Evolutionary conservation across 768 basidiomycete species (phyloP), one percentile per base, ranked within the genome.

Genomic region (Amylocystis lapponica): DNA sequence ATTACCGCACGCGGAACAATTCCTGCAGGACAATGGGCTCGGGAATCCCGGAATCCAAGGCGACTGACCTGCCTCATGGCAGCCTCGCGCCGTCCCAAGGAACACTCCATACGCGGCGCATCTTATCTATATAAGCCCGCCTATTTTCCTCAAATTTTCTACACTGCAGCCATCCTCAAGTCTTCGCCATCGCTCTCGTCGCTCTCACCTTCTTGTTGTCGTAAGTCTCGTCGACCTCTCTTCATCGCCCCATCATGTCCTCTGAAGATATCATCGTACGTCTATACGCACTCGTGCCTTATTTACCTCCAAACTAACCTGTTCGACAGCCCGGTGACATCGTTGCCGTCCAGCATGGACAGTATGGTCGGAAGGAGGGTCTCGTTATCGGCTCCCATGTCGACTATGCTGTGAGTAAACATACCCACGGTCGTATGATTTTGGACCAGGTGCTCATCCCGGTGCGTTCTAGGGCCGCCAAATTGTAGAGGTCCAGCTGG

Each of bases 401-500:
- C 45, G 88, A 91, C 75, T 68, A 72, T 51, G 63, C 71, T 41
- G 87, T 88, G 62, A 52, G 83, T 71, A 12, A n/a, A 14, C 43
- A 26, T 19, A 16, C 9, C 25, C 10, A 2, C 35, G 35, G 31
- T 17, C 27, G 39, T 2, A 2, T 8, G 14, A 26, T 40, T 29
- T 36, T 14, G 19, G 6, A 8, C 31, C 9, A 31, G 34, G 31
- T 17, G 30, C 5, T 11, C 2, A 2, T 23, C 4, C 17, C 35
- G 27, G 22, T 35, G 31, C 14, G 16, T 7, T 25, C n/a, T 35
- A 91, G 88, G 88, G 87, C 41, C 82, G 86, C 44, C 84, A 86
- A 67, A 74, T 90, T 52, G 66, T 92, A 48, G 84, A 89, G 58
- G 83, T 92, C 23, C 87, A 86, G 58, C 76, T 92, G 45, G 86